Evolutionary conservation across 176 grass and related monocot genomes (phyloP).

Genomic region (maize (Zea mays)): Zm-B73-REFERENCE-NAM-5.0 NC_050103.1:171762501-171763000

Average conservation of each 20-base stretch:
- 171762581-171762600: conserved; percentile 67
- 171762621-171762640: conserved; percentile 58
- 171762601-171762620: conserved; percentile 67
- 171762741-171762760: background rate
- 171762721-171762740: background rate
- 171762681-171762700: background rate
- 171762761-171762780: background rate
- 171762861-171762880: background rate
- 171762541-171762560: conserved; percentile 61
- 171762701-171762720: background rate
- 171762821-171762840: background rate
- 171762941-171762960: too few species aligned
- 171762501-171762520: conserved; percentile 60
- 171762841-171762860: background rate
- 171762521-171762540: conserved; percentile 70
- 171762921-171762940: background rate
- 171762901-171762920: too few species aligned
- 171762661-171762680: background rate
- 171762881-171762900: too few species aligned
- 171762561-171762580: conserved; percentile 74
- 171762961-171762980: background rate
- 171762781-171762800: background rate
- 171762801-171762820: background rate
- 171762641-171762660: background rate
- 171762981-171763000: background rate